Evolutionary conservation across 2,329 filamentous ascomycete species (phyloP).

Genomic region (Zymoseptoria tritici): DNA sequence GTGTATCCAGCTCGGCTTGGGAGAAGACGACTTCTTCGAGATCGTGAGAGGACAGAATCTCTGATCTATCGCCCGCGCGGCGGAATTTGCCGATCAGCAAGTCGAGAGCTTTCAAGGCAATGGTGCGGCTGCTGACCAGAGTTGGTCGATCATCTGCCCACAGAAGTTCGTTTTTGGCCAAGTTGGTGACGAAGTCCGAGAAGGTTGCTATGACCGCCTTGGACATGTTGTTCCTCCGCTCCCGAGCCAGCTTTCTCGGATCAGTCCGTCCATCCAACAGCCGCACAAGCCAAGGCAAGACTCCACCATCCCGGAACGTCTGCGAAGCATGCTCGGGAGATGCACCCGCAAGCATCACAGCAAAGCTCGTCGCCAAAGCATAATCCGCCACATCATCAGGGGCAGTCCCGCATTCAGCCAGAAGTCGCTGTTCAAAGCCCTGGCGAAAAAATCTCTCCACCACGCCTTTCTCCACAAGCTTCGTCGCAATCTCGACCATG

Average conservation of each 20-base stretch:
- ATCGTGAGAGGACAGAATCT: slow-evolving; percentile 37
- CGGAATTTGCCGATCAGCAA: slow-evolving; percentile 47
- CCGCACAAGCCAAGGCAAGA: slow-evolving; percentile 40
- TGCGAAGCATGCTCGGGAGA: slow-evolving; percentile 53
- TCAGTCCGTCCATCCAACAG: slow-evolving; percentile 43
- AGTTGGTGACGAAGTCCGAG: slow-evolving; percentile 42
- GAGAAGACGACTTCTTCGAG: slow-evolving; percentile 13
- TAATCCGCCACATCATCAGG: slow-evolving; percentile 48
- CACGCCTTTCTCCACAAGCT: slow-evolving; percentile 54
- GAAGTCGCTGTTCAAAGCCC: slow-evolving; percentile 61
- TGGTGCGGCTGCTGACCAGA: slow-evolving; percentile 53
- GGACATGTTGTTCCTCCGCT: slow-evolving; percentile 62
- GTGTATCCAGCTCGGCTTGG: slow-evolving; percentile 6
- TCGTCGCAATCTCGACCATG: slow-evolving; percentile 49
- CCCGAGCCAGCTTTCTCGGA: slow-evolving; percentile 52
- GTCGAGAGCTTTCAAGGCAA: slow-evolving; percentile 59
- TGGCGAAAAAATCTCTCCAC: slow-evolving; percentile 66
- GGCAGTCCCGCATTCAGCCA: slow-evolving; percentile 48
- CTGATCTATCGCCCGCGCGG: slow-evolving; percentile 36
- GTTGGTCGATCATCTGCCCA: slow-evolving; percentile 52
- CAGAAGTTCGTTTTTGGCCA: slow-evolving; percentile 39
- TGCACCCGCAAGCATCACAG: slow-evolving; percentile 55
- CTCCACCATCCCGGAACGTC: slow-evolving; percentile 37
- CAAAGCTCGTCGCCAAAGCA: slow-evolving; percentile 55
- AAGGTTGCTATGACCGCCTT: slow-evolving; percentile 54